Base-by-base conservation (phyloP, 2,329 filamentous ascomycete species). In the Clonostachys rosea region DNA sequence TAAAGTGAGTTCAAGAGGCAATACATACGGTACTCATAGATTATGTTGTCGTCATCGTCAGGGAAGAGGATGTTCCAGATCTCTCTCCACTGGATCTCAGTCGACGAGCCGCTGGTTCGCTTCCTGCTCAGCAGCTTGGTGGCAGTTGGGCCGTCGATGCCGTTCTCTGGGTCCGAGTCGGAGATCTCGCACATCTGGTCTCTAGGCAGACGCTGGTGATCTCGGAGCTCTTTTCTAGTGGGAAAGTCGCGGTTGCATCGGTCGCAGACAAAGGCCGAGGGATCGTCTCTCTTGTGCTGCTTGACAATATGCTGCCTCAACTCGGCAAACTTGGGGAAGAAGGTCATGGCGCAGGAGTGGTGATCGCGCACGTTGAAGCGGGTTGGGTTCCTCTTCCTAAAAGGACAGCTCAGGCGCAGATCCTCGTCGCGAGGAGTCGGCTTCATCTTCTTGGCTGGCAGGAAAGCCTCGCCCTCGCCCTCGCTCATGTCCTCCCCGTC, bases 301-400 rank as follows among this genome's bases (percentile, higher is more conserved):
- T 70, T 70, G 10, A 70, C 65, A 16, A 70, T 70, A 44, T 70
- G 68, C 47, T 70, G 68, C 68, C 63, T 64, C 3, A 74, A 49
- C 43, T 70, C 68, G 4, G 65, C 59, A 43, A 73, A 66, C 6
- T 70, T 70, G 7, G 60, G 60, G 36, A 73, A 73, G 34, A 68
- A 68, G 1, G 64, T 69, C 60, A 68, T 69, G 14, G 70, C 69
- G 49, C 71, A 74, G 17, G 61, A 62, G 44, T 73, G 66, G 36
- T 73, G 66, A 40, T 74, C 70, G 5, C 71, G 61, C 40, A 74
- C 66, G 35, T 74, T 74, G 53, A 74, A 74, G 2, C 69, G 64
- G 34, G 61, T 59, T 2, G 71, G 69, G 40, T 74, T 73, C 12
- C 70, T 61, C 53, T 71, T 71, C 34, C 71, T 60, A 39, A 67